A percentile compares a stretch with the other conserved stretches of the same genome.
These are phyloP conservation scores for Ustilago xerochloae DNA, from an alignment of 1,284 basidiomycete species.

Conservation along the genomic window DNA sequence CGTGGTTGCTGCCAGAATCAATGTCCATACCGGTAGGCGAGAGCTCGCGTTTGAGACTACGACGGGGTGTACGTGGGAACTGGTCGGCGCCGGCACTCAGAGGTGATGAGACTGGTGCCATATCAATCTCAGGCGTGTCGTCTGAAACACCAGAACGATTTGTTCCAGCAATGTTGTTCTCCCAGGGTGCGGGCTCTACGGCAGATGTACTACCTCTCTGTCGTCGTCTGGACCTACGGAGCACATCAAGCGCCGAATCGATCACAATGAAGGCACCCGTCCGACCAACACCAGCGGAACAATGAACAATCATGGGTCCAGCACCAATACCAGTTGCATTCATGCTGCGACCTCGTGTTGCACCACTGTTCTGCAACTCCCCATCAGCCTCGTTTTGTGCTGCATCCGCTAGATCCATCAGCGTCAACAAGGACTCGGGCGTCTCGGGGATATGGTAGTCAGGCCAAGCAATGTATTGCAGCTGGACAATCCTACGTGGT, in stretches of 20 bases:
- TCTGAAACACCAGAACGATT: not conserved
- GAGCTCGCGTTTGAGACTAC: slow-evolving; percentile 57
- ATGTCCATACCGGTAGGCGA: slow-evolving; percentile 58
- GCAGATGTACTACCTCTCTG: slow-evolving; percentile 6
- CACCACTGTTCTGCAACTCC: slow-evolving; percentile 13
- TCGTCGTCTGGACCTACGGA: slow-evolving; percentile 40
- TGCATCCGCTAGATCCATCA: slow-evolving; percentile 53
- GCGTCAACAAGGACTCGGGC: slow-evolving; percentile 53
- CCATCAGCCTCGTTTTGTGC: slow-evolving; percentile 49
- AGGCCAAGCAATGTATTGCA: slow-evolving; percentile 67
- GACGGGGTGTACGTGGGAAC: slow-evolving; percentile 31
- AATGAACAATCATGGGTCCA: slow-evolving; percentile 65
- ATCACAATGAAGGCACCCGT: slow-evolving; percentile 65
- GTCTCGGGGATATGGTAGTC: slow-evolving; percentile 65
- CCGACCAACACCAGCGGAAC: slow-evolving; percentile 66
- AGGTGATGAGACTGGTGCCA: slow-evolving; percentile 25
- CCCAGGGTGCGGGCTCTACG: slow-evolving; percentile 24
- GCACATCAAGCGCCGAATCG: slow-evolving; percentile 57
- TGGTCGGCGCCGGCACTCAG: slow-evolving; percentile 27
- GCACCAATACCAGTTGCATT: too few relatives aligned
- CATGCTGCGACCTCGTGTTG: not conserved
- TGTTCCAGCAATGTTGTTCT: slow-evolving; percentile 13
- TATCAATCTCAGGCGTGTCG: slow-evolving; percentile 40
- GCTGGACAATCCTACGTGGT: slow-evolving; percentile 48
- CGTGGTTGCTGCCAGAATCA: slow-evolving; percentile 31